These are phyloP conservation scores for Sanghuangporus baumii DNA, from an alignment of 1,284 basidiomycete genomes.

Conservation along the genomic window DNA sequence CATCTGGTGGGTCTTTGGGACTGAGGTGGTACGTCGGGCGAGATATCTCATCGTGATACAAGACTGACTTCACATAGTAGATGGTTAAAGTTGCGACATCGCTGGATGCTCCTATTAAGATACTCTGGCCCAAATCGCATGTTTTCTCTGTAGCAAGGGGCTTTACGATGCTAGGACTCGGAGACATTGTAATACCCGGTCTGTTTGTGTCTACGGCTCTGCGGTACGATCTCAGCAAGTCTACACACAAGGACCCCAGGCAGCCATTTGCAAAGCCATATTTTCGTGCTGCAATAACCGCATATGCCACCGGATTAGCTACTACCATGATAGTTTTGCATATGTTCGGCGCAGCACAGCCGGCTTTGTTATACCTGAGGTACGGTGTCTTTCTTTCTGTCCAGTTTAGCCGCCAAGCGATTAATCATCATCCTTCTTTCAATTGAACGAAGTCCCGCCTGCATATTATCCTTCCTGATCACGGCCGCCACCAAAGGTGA, in stretches of 20 bases:
- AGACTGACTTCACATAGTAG: conserved; percentile 30
- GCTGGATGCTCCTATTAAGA: conserved; percentile 92
- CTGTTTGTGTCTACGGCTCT: conserved; percentile 85
- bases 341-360: conserved; percentile 74
- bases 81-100: conserved; percentile 93
- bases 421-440: background rate
- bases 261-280: conserved; percentile 46
- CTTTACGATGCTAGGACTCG: conserved; percentile 89
- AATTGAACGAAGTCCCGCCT: conserved; percentile 50
- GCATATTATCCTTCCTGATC: conserved; percentile 55
- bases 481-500: conserved; percentile 54
- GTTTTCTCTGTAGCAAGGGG: conserved; percentile 53
- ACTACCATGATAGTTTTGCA: conserved; percentile 91
- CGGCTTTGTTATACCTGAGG: conserved; percentile 91
- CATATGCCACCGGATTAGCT: conserved; percentile 75
- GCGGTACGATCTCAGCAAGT: conserved; percentile 74
- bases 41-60: conserved; percentile 7
- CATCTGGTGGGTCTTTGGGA: conserved; percentile 85
- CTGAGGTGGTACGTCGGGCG: conserved; percentile 57
- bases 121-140: conserved; percentile 78
- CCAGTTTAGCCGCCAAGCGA: background rate
- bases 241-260: conserved; percentile 25
- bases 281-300: conserved; percentile 66
- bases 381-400: conserved; percentile 31
- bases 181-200: conserved; percentile 90